Evolutionary conservation across 805 yeast genomes (phyloP).

Genomic region (Starmerella riodocensis): DNA sequence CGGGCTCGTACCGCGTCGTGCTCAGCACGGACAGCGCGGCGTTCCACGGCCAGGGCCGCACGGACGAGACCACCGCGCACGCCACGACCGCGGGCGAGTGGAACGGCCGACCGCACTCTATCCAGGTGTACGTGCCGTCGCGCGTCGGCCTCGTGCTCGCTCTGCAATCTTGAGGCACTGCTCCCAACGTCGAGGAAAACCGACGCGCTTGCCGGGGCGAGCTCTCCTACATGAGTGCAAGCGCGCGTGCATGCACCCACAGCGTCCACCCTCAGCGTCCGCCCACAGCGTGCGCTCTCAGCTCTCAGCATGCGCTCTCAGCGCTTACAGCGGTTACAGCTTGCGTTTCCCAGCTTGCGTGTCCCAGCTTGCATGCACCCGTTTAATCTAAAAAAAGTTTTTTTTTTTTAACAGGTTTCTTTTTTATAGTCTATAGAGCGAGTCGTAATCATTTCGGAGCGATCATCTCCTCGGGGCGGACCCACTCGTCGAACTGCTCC

Average conservation of each 20-base stretch:
- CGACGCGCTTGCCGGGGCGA: too few species aligned
- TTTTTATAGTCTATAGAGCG: not conserved
- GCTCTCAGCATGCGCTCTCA: too few species aligned
- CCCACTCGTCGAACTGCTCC: slow-evolving; percentile 92
- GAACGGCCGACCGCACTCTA: slow-evolving; percentile 64
- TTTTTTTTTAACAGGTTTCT: not conserved
- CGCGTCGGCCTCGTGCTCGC: slow-evolving; percentile 55
- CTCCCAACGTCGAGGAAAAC: too few species aligned
- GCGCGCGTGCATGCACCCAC: too few species aligned
- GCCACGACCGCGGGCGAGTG: slow-evolving; percentile 64
- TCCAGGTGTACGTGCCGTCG: slow-evolving; percentile 71
- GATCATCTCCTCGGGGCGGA: slow-evolving; percentile 94
- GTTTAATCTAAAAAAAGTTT: too few species aligned
- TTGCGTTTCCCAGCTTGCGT: too few species aligned
- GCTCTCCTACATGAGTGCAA: too few species aligned
- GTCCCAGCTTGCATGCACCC: too few species aligned
- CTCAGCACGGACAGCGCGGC: slow-evolving; percentile 57
- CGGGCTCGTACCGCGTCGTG: slow-evolving; percentile 65
- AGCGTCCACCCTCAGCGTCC: too few species aligned
- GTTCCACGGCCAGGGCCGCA: slow-evolving; percentile 73
- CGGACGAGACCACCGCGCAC: slow-evolving; percentile 42
- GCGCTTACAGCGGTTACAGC: too few species aligned
- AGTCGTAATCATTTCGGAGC: slow-evolving; percentile 60
- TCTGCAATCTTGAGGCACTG: too few species aligned
- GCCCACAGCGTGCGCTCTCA: too few species aligned